These are phyloP conservation scores for Metroxylon sagu DNA, from an alignment of 176 grass and related monocot genomes.

Conservation along the genomic window DNA sequence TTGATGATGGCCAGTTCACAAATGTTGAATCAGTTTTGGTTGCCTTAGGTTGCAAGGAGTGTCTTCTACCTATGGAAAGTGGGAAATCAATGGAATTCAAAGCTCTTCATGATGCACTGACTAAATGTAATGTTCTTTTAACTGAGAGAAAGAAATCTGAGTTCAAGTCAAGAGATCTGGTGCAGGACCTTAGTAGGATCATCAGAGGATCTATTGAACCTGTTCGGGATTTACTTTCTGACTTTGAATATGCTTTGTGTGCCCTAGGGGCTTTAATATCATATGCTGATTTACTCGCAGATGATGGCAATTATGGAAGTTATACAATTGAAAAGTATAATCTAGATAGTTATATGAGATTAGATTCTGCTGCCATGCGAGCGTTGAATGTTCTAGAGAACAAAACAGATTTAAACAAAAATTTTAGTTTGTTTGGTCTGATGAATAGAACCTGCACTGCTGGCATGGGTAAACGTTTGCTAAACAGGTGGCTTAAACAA, in stretches of 20 bases:
- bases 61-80: slow-evolving; percentile 72
- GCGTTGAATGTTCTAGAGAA: slow-evolving; percentile 83
- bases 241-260: slow-evolving; percentile 75
- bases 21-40: slow-evolving; percentile 87
- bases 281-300: slow-evolving; percentile 77
- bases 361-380: slow-evolving; percentile 84
- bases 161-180: slow-evolving; percentile 80
- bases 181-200: slow-evolving; percentile 87
- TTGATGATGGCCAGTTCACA: slow-evolving; percentile 83
- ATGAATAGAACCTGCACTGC: slow-evolving; percentile 97
- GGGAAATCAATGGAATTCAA: slow-evolving; percentile 65
- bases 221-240: slow-evolving; percentile 75
- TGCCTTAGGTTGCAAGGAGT: slow-evolving; percentile 90
- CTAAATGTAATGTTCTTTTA: slow-evolving; percentile 65
- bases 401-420: slow-evolving; percentile 93
- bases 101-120: slow-evolving; percentile 57
- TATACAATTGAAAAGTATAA: slow-evolving; percentile 86
- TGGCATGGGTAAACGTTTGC: slow-evolving; percentile 89
- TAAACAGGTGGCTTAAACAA: slow-evolving; percentile 94
- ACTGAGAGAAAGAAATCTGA: slow-evolving; percentile 78
- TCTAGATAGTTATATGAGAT: slow-evolving; percentile 75
- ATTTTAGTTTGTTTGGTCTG: slow-evolving; percentile 97
- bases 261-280: slow-evolving; percentile 68
- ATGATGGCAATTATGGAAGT: slow-evolving; percentile 73
- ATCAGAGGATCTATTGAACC: slow-evolving; percentile 85